Conservation (phyloP, 73 alveolate species). For the Tetrahymena borealis region DNA sequence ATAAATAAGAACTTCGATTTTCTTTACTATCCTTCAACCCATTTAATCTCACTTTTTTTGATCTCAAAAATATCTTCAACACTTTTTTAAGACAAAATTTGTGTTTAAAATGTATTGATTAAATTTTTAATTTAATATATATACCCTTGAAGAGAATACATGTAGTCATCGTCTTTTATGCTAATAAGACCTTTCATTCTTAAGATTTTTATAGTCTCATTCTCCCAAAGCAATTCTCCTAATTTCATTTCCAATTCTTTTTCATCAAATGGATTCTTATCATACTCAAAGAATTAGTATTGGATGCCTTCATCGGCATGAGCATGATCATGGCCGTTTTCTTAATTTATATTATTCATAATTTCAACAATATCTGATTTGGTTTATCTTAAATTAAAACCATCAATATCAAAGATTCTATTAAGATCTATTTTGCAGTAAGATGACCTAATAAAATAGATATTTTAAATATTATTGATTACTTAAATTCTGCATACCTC, state of each 20-base stretch:
- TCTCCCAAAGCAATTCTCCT: conserved; percentile 54
- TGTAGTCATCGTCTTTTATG: conserved; percentile 14
- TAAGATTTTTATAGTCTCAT: conserved; percentile 9
- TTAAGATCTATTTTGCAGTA: background rate
- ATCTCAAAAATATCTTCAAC: conserved; percentile 69
- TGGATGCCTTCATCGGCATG: background rate
- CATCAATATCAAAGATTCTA: background rate
- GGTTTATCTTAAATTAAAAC: background rate
- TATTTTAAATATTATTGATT: background rate
- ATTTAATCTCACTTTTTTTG: conserved; percentile 2
- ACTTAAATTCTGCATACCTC: background rate
- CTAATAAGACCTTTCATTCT: conserved; percentile 57
- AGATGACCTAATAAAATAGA: background rate
- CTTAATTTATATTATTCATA: background rate
- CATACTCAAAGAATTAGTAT: background rate
- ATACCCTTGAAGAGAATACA: conserved; percentile 51
- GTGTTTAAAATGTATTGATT: background rate
- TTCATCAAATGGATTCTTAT: background rate
- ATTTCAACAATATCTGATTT: conserved; percentile 6
- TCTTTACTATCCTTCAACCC: background rate
- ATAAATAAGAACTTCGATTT: conserved; percentile 10
- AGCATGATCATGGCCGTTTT: background rate
- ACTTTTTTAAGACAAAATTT: background rate
- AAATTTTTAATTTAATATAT: too few relatives aligned
- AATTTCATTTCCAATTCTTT: conserved; percentile 16